These are phyloP conservation scores for Escallonia rubra DNA, from an alignment of 129 eudicot genomes.

Conservation along the genomic window DNA sequence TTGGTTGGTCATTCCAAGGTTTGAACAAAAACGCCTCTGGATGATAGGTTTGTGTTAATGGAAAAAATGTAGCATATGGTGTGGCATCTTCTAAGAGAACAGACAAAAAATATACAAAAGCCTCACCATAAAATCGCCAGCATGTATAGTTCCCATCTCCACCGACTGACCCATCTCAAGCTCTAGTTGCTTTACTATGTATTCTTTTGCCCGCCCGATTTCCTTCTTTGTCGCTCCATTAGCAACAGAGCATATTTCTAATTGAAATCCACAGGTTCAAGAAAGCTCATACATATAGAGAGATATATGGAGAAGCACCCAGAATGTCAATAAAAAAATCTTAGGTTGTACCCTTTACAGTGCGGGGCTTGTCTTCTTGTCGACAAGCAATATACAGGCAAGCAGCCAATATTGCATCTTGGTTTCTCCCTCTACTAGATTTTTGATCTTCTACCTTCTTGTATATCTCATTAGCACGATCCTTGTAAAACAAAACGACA, in stretches of 20 bases:
- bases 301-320: not conserved
- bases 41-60: not conserved
- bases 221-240: constrained; percentile 36
- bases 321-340: not conserved
- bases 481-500: constrained; percentile 11
- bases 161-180: constrained; percentile 24
- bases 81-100: not conserved
- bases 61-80: not conserved
- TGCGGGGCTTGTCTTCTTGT: constrained; percentile 29
- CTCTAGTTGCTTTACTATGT: constrained; percentile 22
- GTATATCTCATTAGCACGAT: constrained; percentile 32
- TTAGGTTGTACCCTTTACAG: constrained; percentile 16
- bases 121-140: constrained; percentile 28
- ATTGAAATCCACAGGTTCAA: constrained; percentile 12
- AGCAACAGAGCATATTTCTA: constrained; percentile 31
- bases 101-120: not conserved
- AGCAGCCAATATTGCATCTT: constrained; percentile 31
- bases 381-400: constrained; percentile 31
- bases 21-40: constrained; percentile 23
- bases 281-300: not conserved
- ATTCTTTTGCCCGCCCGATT: constrained; percentile 29
- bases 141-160: constrained; percentile 25
- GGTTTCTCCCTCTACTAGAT: constrained; percentile 25
- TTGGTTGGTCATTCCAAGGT: constrained; percentile 28
- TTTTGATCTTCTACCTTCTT: constrained; percentile 36